phyloP scores from a whole-genome alignment of 352 stramenopile genomes.

The Elongisporangium anandrum region DNA sequence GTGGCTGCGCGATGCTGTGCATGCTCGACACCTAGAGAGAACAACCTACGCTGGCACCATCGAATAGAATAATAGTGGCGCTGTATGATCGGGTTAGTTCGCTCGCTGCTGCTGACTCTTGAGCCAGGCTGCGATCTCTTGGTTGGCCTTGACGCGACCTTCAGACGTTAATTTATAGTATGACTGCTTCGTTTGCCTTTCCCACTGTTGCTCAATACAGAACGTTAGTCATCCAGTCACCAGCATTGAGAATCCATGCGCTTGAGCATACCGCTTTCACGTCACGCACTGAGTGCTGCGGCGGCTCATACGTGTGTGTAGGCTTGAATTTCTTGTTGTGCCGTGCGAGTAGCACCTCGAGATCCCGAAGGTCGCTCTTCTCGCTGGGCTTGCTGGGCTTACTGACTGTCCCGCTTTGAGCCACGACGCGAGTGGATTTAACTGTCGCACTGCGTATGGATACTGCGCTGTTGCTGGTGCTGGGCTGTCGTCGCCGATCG shows the following conservation, averaged over 20 bases:
- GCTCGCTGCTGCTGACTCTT: conserved; percentile 16
- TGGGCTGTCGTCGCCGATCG: not conserved
- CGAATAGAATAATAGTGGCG: not conserved
- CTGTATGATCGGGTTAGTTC: conserved; percentile 1
- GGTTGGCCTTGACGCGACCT: conserved; percentile 56
- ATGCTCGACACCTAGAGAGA: conserved; percentile 89
- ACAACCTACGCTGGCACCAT: not conserved
- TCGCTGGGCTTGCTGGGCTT: not conserved
- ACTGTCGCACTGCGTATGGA: not conserved
- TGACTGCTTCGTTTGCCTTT: conserved; percentile 54
- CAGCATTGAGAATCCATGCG: too few species aligned
- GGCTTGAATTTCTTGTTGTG: conserved; percentile 84
- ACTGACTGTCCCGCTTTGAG: not conserved
- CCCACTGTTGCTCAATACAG: conserved; percentile 41
- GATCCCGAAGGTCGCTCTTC: conserved; percentile 23
- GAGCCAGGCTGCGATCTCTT: conserved; percentile 56
- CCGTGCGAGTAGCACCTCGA: conserved; percentile 50
- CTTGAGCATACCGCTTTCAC: conserved; percentile 65
- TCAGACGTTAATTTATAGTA: conserved; percentile 67
- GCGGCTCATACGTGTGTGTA: conserved; percentile 67
- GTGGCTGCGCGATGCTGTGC: conserved; percentile 91
- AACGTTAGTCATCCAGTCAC: conserved; percentile 5
- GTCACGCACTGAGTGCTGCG: conserved; percentile 72
- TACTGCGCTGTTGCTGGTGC: not conserved
- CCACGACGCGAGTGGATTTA: not conserved